Conservation (phyloP, 768 basidiomycete species). For the Hygrophoropsis aurantiaca region DNA sequence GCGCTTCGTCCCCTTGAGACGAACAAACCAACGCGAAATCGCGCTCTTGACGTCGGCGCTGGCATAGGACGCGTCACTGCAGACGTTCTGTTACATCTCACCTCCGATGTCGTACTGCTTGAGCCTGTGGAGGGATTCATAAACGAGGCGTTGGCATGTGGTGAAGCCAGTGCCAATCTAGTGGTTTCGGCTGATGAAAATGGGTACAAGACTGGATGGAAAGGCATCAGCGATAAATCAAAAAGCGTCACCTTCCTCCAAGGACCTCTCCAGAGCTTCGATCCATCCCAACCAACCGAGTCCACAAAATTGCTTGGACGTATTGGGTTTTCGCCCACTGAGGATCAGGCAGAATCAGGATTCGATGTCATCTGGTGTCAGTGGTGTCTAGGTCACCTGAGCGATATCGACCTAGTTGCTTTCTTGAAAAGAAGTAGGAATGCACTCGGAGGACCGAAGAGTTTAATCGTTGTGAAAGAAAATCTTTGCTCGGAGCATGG, state of each 20-base stretch:
- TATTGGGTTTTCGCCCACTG: slow-evolving; percentile 58
- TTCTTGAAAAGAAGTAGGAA: slow-evolving; percentile 69
- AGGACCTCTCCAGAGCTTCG: slow-evolving; percentile 77
- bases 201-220: slow-evolving; percentile 47
- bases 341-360: slow-evolving; percentile 50
- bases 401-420: slow-evolving; percentile 68
- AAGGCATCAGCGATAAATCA: slow-evolving; percentile 57
- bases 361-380: slow-evolving; percentile 97
- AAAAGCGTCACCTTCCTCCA: slow-evolving; percentile 82
- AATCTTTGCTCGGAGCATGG: slow-evolving; percentile 68
- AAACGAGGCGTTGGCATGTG: slow-evolving; percentile 57
- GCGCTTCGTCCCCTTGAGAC: slow-evolving; percentile 55
- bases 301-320: slow-evolving; percentile 55
- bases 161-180: slow-evolving; percentile 23
- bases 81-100: slow-evolving; percentile 85
- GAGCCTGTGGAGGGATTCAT: slow-evolving; percentile 87
- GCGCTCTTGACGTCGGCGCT: slow-evolving; percentile 91
- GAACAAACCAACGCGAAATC: slow-evolving; percentile 41
- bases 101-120: slow-evolving; percentile 83
- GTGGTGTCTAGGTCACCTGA: slow-evolving; percentile 93
- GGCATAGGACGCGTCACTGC: slow-evolving; percentile 92
- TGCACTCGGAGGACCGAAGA: slow-evolving; percentile 54
- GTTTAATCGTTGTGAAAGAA: slow-evolving; percentile 89
- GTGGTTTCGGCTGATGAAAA: slow-evolving; percentile 35
- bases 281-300: slow-evolving; percentile 53